phyloP scores from a whole-genome alignment of 306 rosid species.

The Acmispon strigosus region DNA sequence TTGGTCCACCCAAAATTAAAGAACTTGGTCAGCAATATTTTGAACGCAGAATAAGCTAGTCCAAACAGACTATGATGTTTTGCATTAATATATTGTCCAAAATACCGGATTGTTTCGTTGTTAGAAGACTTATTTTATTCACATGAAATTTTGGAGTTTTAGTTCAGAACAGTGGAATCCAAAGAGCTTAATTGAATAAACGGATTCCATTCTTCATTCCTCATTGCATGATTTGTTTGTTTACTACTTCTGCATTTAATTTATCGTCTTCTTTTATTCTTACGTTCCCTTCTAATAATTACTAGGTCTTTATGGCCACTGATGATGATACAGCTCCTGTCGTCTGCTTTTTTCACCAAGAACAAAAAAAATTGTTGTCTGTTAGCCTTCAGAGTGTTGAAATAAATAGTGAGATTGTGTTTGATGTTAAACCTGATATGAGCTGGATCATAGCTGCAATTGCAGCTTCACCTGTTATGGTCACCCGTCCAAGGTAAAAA shows the following conservation, averaged over 20 bases:
- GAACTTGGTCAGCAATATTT: background rate
- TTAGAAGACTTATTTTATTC: background rate
- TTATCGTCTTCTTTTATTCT: conserved; percentile 2
- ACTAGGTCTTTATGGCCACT: conserved; percentile 77
- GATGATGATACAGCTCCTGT: conserved; percentile 78
- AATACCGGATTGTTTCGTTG: conserved; percentile 4
- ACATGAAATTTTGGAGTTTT: background rate
- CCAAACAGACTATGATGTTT: background rate
- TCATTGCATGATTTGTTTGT: conserved; percentile 9
- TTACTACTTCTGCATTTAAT: conserved; percentile 10
- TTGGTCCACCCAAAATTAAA: background rate
- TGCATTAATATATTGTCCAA: background rate
- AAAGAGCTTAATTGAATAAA: background rate
- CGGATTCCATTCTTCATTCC: background rate
- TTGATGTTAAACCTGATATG: conserved; percentile 85
- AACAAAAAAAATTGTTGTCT: conserved; percentile 72
- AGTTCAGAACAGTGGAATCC: conserved; percentile 3
- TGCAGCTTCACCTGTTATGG: conserved; percentile 81
- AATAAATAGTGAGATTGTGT: conserved; percentile 75
- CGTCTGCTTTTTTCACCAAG: conserved; percentile 90
- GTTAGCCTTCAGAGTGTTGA: conserved; percentile 81
- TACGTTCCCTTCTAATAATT: conserved; percentile 32
- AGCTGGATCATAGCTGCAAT: conserved; percentile 93
- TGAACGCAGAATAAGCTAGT: background rate
- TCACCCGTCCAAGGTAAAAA: conserved; percentile 77